phyloP scores from a whole-genome alignment of 78 protist genomes.

The Mantamonas sphyraenae region DNA sequence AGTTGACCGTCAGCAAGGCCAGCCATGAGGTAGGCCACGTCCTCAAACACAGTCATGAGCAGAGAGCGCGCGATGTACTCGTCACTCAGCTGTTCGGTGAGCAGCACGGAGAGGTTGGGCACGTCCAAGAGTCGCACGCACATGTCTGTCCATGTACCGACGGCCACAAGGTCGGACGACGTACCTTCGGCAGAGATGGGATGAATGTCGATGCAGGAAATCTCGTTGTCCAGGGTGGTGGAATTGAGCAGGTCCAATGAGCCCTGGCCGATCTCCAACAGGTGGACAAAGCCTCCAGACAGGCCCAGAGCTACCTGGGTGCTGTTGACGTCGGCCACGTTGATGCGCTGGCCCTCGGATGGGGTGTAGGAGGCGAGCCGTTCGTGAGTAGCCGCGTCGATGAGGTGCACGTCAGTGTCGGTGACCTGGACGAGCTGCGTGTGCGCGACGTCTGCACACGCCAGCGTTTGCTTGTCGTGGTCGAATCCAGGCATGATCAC shows the following conservation, averaged over 20 bases:
- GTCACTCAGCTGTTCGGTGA: slow-evolving; percentile 38
- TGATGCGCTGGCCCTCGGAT: not conserved
- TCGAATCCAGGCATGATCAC: slow-evolving; percentile 62
- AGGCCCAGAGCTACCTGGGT: not conserved
- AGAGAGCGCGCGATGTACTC: slow-evolving; percentile 69
- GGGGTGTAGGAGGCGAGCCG: not conserved
- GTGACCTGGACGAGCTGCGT: slow-evolving; percentile 25
- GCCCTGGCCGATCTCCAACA: not conserved
- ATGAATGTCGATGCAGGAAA: slow-evolving; percentile 59
- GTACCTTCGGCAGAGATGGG: slow-evolving; percentile 12
- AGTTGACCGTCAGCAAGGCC: slow-evolving; percentile 86
- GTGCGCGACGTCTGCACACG: slow-evolving; percentile 34
- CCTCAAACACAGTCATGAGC: slow-evolving; percentile 44
- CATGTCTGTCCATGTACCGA: slow-evolving; percentile 75
- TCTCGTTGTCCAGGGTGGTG: slow-evolving; percentile 44
- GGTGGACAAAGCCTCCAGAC: not conserved
- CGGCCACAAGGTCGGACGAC: slow-evolving; percentile 20
- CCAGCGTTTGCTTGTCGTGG: slow-evolving; percentile 32
- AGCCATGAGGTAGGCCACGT: slow-evolving; percentile 31
- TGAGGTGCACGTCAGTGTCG: not conserved
- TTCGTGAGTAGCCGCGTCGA: not conserved
- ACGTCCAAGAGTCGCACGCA: slow-evolving; percentile 41
- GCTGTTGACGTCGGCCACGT: not conserved
- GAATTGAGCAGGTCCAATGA: not conserved
- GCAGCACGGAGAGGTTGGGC: slow-evolving; percentile 42